Conservation (phyloP, 768 basidiomycete species). For the Calocybe indica region DNA sequence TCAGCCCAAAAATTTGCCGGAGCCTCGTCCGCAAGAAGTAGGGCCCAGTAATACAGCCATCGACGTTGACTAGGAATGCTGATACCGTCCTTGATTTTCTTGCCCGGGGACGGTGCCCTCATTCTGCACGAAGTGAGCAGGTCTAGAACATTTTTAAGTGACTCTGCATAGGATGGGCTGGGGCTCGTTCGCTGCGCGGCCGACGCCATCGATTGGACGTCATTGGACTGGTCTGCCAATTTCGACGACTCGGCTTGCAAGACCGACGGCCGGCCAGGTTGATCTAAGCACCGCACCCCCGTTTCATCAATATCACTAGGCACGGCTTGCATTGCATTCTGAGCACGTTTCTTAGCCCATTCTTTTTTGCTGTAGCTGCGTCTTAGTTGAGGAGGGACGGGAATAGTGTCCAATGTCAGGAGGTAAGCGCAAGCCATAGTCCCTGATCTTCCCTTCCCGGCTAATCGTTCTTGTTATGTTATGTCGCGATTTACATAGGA, state of each 20-base stretch:
- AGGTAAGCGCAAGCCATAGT: constrained; percentile 83
- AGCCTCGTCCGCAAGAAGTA: constrained; percentile 49
- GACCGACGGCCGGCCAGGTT: neutral
- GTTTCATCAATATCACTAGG: constrained; percentile 32
- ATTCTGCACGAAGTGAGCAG: constrained; percentile 69
- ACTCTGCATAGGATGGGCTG: constrained; percentile 24
- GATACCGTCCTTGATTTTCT: constrained; percentile 50
- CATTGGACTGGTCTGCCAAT: neutral
- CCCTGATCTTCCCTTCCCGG: constrained; percentile 82
- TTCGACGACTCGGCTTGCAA: neutral
- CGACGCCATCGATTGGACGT: neutral
- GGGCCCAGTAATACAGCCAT: constrained; percentile 75
- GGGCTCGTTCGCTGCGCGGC: constrained; percentile 12
- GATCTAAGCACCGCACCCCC: too few species aligned
- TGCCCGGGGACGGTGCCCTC: constrained; percentile 35
- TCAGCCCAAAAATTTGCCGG: constrained; percentile 42
- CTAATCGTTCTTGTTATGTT: constrained; percentile 24
- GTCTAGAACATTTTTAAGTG: constrained; percentile 51
- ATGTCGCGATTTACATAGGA: neutral
- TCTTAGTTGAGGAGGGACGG: constrained; percentile 41
- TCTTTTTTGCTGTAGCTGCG: constrained; percentile 42
- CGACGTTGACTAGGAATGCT: constrained; percentile 80
- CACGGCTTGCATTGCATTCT: constrained; percentile 42
- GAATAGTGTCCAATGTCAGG: constrained; percentile 46
- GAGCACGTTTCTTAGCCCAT: constrained; percentile 39